phyloP scores from a whole-genome alignment of 2,329 filamentous ascomycete species.

The Sporothrix curviconia region DNA sequence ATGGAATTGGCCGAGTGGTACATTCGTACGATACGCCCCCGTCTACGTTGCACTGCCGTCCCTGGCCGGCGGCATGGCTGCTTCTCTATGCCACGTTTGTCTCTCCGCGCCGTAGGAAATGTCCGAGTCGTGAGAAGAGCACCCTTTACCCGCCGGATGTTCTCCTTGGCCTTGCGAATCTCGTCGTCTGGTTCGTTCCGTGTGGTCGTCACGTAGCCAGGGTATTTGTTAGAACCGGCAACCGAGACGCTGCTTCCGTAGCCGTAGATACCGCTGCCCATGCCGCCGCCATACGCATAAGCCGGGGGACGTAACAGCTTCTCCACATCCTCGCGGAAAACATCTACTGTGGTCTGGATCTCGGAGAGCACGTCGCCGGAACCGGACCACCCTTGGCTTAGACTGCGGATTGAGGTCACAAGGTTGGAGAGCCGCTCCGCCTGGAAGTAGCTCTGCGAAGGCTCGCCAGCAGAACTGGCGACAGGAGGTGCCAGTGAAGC shows the following conservation, averaged over 20 bases:
- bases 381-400: conserved; percentile 9
- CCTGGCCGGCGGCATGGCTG: no score
- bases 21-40: no score
- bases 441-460: conserved; percentile 5
- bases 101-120: conserved; percentile 50
- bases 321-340: conserved; percentile 61
- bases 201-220: conserved; percentile 36
- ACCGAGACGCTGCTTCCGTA: conserved; percentile 22
- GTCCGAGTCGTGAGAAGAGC: conserved; percentile 67
- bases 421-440: conserved; percentile 9
- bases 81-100: background rate
- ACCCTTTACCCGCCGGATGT: conserved; percentile 73
- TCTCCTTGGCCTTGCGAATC: conserved; percentile 64
- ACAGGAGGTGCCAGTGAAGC: background rate
- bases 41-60: no score
- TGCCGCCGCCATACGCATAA: conserved; percentile 30
- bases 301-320: conserved; percentile 35
- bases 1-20: background rate
- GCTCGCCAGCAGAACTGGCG: background rate
- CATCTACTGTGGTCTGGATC: conserved; percentile 46
- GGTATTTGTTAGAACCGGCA: conserved; percentile 34
- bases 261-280: conserved; percentile 27
- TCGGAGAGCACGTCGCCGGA: conserved; percentile 27
- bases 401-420: conserved; percentile 19
- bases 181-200: conserved; percentile 58